Percentiles rank a stretch among this genome's conserved stretches.
Conservation (phyloP, 306 rosid species). For the Pyrus bretschneideri region DNA sequence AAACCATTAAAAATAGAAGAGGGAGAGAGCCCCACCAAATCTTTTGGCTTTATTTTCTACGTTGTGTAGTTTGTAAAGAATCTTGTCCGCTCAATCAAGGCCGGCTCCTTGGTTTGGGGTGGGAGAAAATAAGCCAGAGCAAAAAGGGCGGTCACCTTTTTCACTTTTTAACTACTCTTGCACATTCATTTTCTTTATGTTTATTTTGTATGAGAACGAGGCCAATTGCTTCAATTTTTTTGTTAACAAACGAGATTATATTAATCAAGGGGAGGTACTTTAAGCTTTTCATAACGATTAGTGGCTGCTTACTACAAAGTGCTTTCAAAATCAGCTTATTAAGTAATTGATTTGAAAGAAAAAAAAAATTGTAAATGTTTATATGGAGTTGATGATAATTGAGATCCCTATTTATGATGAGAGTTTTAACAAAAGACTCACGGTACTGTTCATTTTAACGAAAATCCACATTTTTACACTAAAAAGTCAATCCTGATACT, state of each 20-base stretch:
- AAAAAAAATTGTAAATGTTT: background rate
- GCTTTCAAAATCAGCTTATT: background rate
- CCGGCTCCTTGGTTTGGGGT: background rate
- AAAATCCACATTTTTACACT: no score
- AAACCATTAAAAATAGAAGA: background rate
- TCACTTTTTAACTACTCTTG: constrained; percentile 29
- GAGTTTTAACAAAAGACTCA: no score
- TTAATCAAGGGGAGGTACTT: background rate
- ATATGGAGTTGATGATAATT: background rate
- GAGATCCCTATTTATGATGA: background rate
- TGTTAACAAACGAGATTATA: background rate
- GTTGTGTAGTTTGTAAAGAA: constrained; percentile 28
- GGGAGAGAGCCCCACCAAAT: constrained; percentile 4
- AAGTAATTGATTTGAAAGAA: background rate
- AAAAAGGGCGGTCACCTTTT: constrained; percentile 22
- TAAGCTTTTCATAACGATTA: background rate
- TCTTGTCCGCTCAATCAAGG: constrained; percentile 26
- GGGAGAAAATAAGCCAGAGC: constrained; percentile 3
- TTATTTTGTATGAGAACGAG: constrained; percentile 8
- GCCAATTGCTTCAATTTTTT: background rate
- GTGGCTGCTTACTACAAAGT: background rate
- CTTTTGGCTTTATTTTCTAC: constrained; percentile 24
- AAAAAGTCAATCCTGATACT: no score
- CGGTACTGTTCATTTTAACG: no score
- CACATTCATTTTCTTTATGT: constrained; percentile 17